Evolutionary conservation across 2,329 filamentous ascomycete genomes (phyloP).

Genomic region (Venturia carpophila): DNA sequence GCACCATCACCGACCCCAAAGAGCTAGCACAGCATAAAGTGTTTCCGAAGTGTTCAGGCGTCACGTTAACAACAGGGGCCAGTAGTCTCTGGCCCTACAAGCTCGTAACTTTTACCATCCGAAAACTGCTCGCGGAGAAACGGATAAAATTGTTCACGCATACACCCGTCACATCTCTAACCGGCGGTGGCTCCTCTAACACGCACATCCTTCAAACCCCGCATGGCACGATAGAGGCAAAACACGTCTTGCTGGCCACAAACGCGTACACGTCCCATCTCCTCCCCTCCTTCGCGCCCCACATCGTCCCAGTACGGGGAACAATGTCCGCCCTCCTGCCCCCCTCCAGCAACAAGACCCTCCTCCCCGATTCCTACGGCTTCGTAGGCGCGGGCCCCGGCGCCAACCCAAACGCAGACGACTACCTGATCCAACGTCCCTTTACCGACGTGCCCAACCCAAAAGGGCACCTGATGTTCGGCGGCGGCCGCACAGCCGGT

Average conservation of each 20-base stretch:
- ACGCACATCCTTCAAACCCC: constrained; percentile 48
- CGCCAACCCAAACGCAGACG: constrained; percentile 40
- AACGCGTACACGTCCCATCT: constrained; percentile 79
- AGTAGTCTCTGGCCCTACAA: constrained; percentile 79
- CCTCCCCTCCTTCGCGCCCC: constrained; percentile 57
- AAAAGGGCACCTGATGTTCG: constrained; percentile 57
- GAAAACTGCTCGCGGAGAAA: constrained; percentile 44
- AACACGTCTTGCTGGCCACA: constrained; percentile 65
- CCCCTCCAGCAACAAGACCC: constrained; percentile 34
- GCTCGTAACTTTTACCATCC: constrained; percentile 64
- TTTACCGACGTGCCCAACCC: constrained; percentile 35
- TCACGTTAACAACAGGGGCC: constrained; percentile 56
- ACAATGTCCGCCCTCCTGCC: constrained; percentile 62
- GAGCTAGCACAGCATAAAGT: constrained; percentile 27
- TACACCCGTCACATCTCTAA: constrained; percentile 49
- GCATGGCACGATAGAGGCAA: constrained; percentile 57
- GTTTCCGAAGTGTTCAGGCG: constrained; percentile 49
- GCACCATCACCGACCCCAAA: constrained; percentile 30
- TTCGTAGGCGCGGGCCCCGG: constrained; percentile 44
- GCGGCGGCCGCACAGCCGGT: constrained; percentile 56
- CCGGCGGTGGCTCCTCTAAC: constrained; percentile 19
- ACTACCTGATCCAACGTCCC: constrained; percentile 67
- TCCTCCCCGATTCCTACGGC: constrained; percentile 53
- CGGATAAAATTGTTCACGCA: constrained; percentile 66
- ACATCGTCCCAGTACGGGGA: constrained; percentile 71